Base-by-base conservation (phyloP, 768 basidiomycete species). In the Lyophyllum shimeji region DNA sequence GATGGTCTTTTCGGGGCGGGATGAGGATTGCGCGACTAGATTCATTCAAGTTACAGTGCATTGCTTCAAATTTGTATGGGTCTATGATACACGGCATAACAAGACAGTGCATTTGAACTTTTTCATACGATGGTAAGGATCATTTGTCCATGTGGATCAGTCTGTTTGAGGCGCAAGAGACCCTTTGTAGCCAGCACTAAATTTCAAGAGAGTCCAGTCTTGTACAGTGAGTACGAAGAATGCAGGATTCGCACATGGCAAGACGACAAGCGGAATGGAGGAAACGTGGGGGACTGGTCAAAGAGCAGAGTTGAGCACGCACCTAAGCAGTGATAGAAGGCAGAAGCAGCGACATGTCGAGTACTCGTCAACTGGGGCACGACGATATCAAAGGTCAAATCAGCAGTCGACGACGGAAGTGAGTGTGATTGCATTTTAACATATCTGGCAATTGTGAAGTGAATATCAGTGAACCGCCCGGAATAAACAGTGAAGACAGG, bases 241-340 rank as follows among this genome's bases (percentile, higher is more conserved):
- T 15, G 18, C 13, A 13, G 29, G 20, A 40, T 37, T 50, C 33
- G 25, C 55, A 50, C 46, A 44, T 7, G 13, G 27, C 53, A 18
- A 18, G 31, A 37, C 29, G 29, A 29, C 29, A 45, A 12, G 50
- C 15, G 15, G n/a, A 24, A 13, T 20, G 8, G 15, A 27, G 47
- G 37, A 27, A 50, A 48, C 1, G 9, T 9, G 9, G 29, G 9
- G 4, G 9, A 9, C 29, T 29, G 39, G 7, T 13, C 9, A 54
- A 21, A 25, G 15, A 7, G 49, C 7, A 48, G 13, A 46, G 25
- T 25, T 13, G 40, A 51, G 6, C 33, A 68, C 79, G 34, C 56
- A 92, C 92, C 90, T 42, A 94, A 77, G 66, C 90, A 92, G 61
- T 94, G 90, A 68, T 94, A 91, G 67, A 94, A 86, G 3, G 85